Percentiles rank a stretch among this genome's conserved stretches.
phyloP scores from a whole-genome alignment of 768 basidiomycete species.

The Gloeophyllum trabeum region DNA sequence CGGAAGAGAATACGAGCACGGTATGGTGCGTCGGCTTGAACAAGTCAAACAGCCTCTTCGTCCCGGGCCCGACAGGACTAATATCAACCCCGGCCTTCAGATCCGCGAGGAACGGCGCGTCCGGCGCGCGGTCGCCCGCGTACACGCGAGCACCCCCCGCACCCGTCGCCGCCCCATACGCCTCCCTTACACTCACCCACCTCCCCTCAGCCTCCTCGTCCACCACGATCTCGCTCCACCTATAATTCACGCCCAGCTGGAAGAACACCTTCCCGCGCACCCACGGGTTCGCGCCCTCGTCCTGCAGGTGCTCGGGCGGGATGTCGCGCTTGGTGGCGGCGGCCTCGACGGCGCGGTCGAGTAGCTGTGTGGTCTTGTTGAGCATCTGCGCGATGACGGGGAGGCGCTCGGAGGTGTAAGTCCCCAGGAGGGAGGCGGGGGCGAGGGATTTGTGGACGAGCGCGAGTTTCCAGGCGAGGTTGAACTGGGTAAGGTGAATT shows the following conservation, averaged over 20 bases:
- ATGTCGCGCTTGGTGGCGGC: neutral
- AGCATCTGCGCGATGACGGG: slow-evolving; percentile 13
- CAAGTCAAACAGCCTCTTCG: slow-evolving; percentile 2
- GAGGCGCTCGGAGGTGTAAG: slow-evolving; percentile 11
- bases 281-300: neutral
- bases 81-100: neutral
- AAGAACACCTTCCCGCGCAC: slow-evolving; percentile 1
- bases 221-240: slow-evolving; percentile 9
- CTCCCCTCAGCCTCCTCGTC: slow-evolving; percentile 5
- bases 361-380: slow-evolving; percentile 4
- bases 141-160: neutral
- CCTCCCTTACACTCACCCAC: neutral
- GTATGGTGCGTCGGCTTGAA: slow-evolving; percentile 7
- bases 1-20: slow-evolving; percentile 6
- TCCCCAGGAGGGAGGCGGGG: slow-evolving; percentile 6
- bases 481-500: slow-evolving; percentile 5
- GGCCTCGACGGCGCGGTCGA: neutral
- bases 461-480: slow-evolving; percentile 11
- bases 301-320: neutral
- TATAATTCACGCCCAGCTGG: slow-evolving; percentile 12
- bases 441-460: slow-evolving; percentile 8
- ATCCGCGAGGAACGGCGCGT: slow-evolving; percentile 6
- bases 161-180: neutral
- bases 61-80: too few species aligned
- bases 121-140: slow-evolving; percentile 10